Evolutionary conservation across 1,284 basidiomycete species (phyloP), one percentile per base, ranked within the genome.

Genomic region (Trametes sp.): DNA sequence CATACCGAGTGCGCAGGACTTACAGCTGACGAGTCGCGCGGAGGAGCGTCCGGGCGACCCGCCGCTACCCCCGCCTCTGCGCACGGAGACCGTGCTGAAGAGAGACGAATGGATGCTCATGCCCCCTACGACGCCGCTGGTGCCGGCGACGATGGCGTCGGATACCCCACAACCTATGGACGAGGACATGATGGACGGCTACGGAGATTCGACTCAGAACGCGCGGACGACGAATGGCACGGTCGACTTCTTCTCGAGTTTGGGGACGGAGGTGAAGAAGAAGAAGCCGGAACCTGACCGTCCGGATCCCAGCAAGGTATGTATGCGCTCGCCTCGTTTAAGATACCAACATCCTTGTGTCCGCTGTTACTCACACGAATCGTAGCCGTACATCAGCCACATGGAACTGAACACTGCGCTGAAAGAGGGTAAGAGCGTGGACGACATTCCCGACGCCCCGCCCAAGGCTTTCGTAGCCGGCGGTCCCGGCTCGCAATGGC

Each of bases 91-190:
- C 0, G 76, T 79, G 21, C 72, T 90, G 24, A 83, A 88, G 70
- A 84, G 95, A 21, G 94, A 96, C 68, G 89, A 94, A 38, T 97
- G 95, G 96, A 97, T 98, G 96, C 78, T 94, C n/a, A 78, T 83
- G 31, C 85, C 85, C 7, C 69, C 80, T 6, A 69, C 73, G 2
- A 61, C 70, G 33, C 59, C 69, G 1, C 67, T 61, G 8, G 62
- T 73, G 24, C 69, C 76, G 21, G 67, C 49, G 4, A 75, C 62
- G 62, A 70, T 36, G 50, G 73, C 61, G 65, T 72, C 23, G 63
- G 68, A 49, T 19, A 55, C 48, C 14, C 45, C 56, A 1, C 77
- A 75, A 7, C 80, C 53, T 2, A 77, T 75, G 6, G 80, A 87
- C 42, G 83, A 87, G 31, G 80, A 83, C 7, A 76, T 90, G 57